These are phyloP conservation scores for Mortierella sp. DNA, from an alignment of 371 early-diverging fungal genomes.

Conservation along the genomic window DNA sequence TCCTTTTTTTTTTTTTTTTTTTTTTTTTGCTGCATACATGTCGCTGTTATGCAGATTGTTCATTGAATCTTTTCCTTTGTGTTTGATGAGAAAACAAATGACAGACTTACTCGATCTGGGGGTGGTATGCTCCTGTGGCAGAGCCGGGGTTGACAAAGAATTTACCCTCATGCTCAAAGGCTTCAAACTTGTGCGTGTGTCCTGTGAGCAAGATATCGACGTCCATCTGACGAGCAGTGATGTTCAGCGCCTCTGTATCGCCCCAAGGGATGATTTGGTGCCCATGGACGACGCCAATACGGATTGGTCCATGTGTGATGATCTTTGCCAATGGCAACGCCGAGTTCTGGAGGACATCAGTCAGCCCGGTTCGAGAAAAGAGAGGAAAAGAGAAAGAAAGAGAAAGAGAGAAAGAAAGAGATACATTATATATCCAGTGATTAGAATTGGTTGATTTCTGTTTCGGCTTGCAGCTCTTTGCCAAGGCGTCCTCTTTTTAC, in stretches of 20 bases:
- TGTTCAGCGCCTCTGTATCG: conserved; percentile 81
- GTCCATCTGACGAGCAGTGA: conserved; percentile 87
- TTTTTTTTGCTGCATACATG: conserved; percentile 20
- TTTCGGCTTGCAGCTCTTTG: too few species aligned
- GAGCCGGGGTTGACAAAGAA: conserved; percentile 96
- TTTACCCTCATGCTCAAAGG: conserved; percentile 87
- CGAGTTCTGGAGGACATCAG: conserved; percentile 60
- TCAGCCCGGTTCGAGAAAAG: background rate
- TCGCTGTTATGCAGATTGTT: conserved; percentile 18
- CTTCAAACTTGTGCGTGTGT: conserved; percentile 90
- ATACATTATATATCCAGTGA: too few species aligned
- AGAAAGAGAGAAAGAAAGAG: background rate
- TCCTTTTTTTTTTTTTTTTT: too few species aligned
- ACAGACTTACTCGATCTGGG: conserved; percentile 58
- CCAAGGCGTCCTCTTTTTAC: conserved; percentile 30
- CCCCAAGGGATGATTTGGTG: conserved; percentile 93
- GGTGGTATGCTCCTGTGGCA: conserved; percentile 87
- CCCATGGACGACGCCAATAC: conserved; percentile 90
- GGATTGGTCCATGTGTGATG: conserved; percentile 79
- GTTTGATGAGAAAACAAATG: background rate
- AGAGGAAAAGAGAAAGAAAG: background rate
- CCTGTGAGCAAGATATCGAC: conserved; percentile 92
- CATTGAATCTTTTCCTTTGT: background rate
- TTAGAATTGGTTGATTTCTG: too few species aligned
- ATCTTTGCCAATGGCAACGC: conserved; percentile 73